Evolutionary conservation across 176 grass and related monocot species (phyloP).

Genomic region (Eragrostis curvula): DNA sequence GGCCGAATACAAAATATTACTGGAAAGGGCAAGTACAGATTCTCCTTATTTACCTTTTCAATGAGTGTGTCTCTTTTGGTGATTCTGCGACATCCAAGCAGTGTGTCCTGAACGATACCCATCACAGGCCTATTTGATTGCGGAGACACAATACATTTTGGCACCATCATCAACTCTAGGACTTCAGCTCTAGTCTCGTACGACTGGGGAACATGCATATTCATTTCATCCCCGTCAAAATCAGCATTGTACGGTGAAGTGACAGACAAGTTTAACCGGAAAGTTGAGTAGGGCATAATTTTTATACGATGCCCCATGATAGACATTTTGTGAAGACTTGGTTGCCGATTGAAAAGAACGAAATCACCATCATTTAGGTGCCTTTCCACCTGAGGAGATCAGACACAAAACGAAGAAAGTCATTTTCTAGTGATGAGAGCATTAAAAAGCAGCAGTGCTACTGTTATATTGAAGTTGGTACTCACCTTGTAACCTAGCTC

Average conservation of each 20-base stretch:
- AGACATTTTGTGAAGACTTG: constrained; percentile 98
- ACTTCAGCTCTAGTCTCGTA: constrained; percentile 97
- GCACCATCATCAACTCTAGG: constrained; percentile 97
- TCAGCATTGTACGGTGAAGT: constrained; percentile 99
- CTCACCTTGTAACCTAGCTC: constrained; percentile 90
- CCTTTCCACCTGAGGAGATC: constrained; percentile 67
- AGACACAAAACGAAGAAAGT: constrained; percentile 9
- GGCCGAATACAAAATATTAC: constrained; percentile 8
- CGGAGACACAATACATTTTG: constrained; percentile 96
- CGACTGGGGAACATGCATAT: constrained; percentile 98
- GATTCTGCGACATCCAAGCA: constrained; percentile 91
- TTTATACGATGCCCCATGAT: constrained; percentile 99
- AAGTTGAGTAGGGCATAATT: constrained; percentile 99
- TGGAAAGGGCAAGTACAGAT: background rate
- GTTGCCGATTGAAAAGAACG: constrained; percentile 95
- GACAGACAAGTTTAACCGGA: constrained; percentile 87
- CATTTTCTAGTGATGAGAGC: background rate
- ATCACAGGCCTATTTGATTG: constrained; percentile 95
- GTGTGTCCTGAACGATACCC: constrained; percentile 94
- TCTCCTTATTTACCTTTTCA: constrained; percentile 70
- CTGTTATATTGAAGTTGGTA: constrained; percentile 2
- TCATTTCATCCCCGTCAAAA: constrained; percentile 99
- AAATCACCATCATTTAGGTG: constrained; percentile 94
- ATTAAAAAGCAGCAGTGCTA: background rate
- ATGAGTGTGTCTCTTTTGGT: constrained; percentile 96